These are phyloP conservation scores for Phytopythium chamaehyphon DNA, from an alignment of 352 stramenopile species.

Conservation along the genomic window DNA sequence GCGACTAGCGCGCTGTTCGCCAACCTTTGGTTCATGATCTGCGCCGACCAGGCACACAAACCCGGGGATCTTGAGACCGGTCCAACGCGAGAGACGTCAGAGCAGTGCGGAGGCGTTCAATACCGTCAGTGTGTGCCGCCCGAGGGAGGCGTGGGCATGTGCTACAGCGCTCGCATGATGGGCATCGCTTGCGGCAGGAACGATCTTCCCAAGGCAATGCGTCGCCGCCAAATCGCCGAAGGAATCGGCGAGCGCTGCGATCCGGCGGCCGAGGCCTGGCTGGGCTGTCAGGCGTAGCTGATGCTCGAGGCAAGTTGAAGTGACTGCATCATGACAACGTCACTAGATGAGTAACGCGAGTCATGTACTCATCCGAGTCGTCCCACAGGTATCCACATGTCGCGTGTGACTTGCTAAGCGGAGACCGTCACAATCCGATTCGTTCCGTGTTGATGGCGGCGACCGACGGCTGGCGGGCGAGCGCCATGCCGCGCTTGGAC, in stretches of 20 bases:
- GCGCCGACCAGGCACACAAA: constrained; percentile 7
- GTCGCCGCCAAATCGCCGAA: constrained; percentile 23
- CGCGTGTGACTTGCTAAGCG: no score
- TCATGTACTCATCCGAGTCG: no score
- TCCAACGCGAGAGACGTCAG: constrained; percentile 2
- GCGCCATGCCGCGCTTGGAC: constrained; percentile 23
- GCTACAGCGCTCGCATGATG: constrained; percentile 29
- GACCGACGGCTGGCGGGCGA: constrained; percentile 10
- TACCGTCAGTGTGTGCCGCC: constrained; percentile 14
- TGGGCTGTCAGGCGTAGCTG: constrained; percentile 14
- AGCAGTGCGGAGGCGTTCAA: constrained; percentile 18
- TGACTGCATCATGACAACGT: no score
- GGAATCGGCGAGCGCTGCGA: constrained; percentile 21
- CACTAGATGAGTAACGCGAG: no score
- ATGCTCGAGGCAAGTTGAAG: no score
- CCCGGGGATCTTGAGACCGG: not conserved
- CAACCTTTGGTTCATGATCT: constrained; percentile 17
- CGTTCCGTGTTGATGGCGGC: no score
- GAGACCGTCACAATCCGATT: no score
- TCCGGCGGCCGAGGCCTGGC: constrained; percentile 23
- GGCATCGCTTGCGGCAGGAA: constrained; percentile 19
- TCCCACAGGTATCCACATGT: no score
- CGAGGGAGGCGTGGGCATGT: constrained; percentile 14
- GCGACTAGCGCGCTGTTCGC: constrained; percentile 16
- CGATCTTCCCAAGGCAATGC: constrained; percentile 17